Conservation (phyloP, 2,329 filamentous ascomycete species). For the Penicillium sp. region DNA sequence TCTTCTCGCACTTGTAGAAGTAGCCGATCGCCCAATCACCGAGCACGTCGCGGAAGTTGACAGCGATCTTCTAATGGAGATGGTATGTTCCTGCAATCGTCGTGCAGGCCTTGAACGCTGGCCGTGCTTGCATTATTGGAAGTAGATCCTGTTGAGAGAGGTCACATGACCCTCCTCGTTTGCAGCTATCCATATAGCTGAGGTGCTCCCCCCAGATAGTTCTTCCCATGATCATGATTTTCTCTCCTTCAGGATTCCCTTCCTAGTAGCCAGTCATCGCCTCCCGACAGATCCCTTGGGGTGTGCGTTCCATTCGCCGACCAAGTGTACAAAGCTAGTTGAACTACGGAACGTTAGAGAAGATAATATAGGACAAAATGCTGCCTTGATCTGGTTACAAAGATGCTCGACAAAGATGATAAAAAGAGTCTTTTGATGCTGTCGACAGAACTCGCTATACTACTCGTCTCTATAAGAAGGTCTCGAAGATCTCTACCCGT, state of each 20-base stretch:
- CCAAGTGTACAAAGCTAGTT: constrained; percentile 12
- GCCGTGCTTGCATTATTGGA: constrained; percentile 10
- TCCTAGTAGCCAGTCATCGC: too few species aligned
- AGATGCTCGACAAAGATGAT: not conserved
- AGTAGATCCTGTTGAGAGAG: too few species aligned
- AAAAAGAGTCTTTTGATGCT: not conserved
- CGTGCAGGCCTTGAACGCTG: constrained; percentile 11
- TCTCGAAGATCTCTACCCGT: not conserved
- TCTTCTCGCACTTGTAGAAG: constrained; percentile 24
- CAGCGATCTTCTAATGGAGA: constrained; percentile 20
- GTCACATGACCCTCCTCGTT: too few species aligned
- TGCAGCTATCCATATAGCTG: too few species aligned
- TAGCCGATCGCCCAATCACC: constrained; percentile 16
- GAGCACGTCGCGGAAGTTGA: constrained; percentile 22
- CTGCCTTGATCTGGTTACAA: not conserved
- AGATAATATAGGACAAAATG: not conserved
- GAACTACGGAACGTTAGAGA: not conserved
- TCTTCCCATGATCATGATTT: too few species aligned
- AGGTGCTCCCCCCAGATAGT: too few species aligned
- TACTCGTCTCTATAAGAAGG: not conserved
- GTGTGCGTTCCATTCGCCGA: constrained; percentile 23
- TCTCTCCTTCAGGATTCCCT: too few species aligned
- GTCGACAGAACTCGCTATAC: not conserved
- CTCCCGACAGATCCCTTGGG: constrained; percentile 19
- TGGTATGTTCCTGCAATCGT: constrained; percentile 24